These are phyloP conservation scores for Gaillardinia entomophila DNA, from an alignment of 805 yeast species.

Conservation along the genomic window DNA sequence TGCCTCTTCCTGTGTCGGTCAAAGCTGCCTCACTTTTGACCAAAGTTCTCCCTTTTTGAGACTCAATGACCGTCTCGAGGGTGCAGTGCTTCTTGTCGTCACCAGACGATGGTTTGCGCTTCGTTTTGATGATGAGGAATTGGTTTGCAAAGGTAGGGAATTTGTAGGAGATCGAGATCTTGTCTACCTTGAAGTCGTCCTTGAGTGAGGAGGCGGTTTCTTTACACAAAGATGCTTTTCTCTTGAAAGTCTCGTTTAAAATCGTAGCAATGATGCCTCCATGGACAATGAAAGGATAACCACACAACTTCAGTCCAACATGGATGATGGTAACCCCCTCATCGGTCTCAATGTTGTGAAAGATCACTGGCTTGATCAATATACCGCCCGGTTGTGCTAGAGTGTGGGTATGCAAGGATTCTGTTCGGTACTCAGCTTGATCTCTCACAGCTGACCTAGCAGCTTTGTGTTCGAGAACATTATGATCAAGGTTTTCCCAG, in stretches of 20 bases:
- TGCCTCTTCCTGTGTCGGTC: background rate
- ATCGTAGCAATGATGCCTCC: conserved; percentile 85
- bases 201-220: conserved; percentile 28
- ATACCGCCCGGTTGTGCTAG: conserved; percentile 74
- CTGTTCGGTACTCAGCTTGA: conserved; percentile 10
- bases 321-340: conserved; percentile 68
- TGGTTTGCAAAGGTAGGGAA: conserved; percentile 76
- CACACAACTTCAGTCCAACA: conserved; percentile 72
- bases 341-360: conserved; percentile 48
- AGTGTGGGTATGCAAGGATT: conserved; percentile 33
- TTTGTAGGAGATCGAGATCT: conserved; percentile 48
- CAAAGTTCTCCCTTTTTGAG: conserved; percentile 46
- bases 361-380: conserved; percentile 65
- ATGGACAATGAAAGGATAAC: conserved; percentile 82
- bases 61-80: conserved; percentile 50
- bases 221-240: conserved; percentile 40
- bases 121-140: conserved; percentile 60
- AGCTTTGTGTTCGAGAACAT: conserved; percentile 1
- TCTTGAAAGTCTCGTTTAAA: conserved; percentile 68
- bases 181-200: conserved; percentile 37
- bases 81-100: conserved; percentile 28
- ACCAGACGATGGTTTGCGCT: conserved; percentile 17
- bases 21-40: conserved; percentile 54
- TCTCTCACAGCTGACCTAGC: conserved; percentile 3
- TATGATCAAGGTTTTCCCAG: conserved; percentile 36